Base-by-base conservation (phyloP, 2,329 filamentous ascomycete genomes). In the Fusarium sp. region DNA sequence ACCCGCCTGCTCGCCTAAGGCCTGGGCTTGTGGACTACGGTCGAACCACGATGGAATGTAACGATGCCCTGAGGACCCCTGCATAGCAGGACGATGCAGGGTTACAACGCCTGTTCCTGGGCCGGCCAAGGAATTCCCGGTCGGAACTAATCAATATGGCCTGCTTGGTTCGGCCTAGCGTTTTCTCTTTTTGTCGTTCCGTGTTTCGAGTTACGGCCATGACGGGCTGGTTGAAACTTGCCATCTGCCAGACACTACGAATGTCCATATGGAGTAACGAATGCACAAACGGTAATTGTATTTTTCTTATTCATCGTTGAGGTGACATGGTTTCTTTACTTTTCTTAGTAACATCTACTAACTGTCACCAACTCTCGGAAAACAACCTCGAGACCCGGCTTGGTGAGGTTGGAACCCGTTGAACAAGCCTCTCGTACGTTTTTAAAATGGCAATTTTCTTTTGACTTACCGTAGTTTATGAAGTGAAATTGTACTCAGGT, bases 201-300 rank as follows among this genome's bases (percentile, higher is more conserved):
- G 40, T 47, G 71, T 74, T 74, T 74, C 68, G 70, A 69, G 55
- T 74, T 74, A 53, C 70, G 72, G 72, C 66, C 66, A 47, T 48
- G 23, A 41, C 50, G 59, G 49, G 41, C 27, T 52, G 41, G 39
- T 51, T 58, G 51, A 69, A 63, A 66, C 62, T 41, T 41, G 33
- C 37, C 23, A 63, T 60, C 25, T 63, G 49, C 41, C 31, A 51
- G 42, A 45, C 31, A 50, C 48, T 41, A 48, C 40, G 15, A 35
- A n/a, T n/a, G n/a, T n/a, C n/a, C n/a, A n/a, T n/a, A n/a, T n/a
- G n/a, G n/a, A n/a, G n/a, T n/a, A n/a, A 48, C 40, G 15, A 35
- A 35, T 41, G 45, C 42, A 45, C 35, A 62, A 53, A 58, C 49
- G 49, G 49, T 50, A 35, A 49, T 40, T 47, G 35, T 45, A 21